Evolutionary conservation across 2,329 filamentous ascomycete species (phyloP).

Genomic region (Claviceps pusilla): DNA sequence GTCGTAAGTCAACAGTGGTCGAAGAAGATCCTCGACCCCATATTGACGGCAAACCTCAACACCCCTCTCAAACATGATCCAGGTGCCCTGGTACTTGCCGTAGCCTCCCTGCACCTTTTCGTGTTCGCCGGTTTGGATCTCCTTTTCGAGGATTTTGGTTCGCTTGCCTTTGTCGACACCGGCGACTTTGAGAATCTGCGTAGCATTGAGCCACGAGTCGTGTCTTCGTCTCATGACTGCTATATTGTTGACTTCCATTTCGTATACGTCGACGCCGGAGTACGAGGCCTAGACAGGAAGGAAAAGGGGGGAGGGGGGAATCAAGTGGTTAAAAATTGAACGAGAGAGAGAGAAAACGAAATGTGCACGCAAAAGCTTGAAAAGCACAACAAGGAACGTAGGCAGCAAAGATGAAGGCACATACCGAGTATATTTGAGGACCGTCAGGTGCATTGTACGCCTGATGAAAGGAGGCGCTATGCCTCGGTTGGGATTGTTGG

Average conservation of each 20-base stretch:
- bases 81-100: slow-evolving; percentile 97
- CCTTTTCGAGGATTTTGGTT: slow-evolving; percentile 94
- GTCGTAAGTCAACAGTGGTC: slow-evolving; percentile 64
- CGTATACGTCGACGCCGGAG: slow-evolving; percentile 90
- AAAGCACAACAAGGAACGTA: background rate
- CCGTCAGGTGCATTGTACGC: slow-evolving; percentile 24
- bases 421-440: slow-evolving; percentile 49
- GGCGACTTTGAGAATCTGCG: slow-evolving; percentile 93
- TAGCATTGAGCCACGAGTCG: slow-evolving; percentile 95
- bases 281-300: slow-evolving; percentile 55
- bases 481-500: slow-evolving; percentile 32
- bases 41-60: slow-evolving; percentile 79
- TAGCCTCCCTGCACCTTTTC: slow-evolving; percentile 98
- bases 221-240: slow-evolving; percentile 91
- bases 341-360: background rate
- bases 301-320: background rate
- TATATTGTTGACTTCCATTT: slow-evolving; percentile 90
- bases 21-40: slow-evolving; percentile 60
- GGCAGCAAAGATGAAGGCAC: slow-evolving; percentile 9
- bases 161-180: slow-evolving; percentile 95
- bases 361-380: background rate
- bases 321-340: background rate
- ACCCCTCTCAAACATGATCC: slow-evolving; percentile 88
- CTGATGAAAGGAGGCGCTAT: slow-evolving; percentile 23
- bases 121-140: slow-evolving; percentile 89